Conservation (phyloP, 257 asterid genomes). For the Pogostemon cablin region DNA sequence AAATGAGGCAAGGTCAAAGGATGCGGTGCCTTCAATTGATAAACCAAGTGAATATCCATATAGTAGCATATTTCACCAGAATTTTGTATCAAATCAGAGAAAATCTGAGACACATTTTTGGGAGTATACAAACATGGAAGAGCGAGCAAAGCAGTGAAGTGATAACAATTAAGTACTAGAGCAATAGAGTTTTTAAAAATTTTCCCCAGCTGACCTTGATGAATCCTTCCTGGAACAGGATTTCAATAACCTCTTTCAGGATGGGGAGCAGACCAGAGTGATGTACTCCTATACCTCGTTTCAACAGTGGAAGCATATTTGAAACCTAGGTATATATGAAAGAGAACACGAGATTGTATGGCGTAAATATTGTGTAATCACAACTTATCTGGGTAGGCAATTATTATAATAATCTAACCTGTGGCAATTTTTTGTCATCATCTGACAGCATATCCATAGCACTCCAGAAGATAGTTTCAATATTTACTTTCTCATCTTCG, state of each 20-base stretch:
- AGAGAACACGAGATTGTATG: constrained; percentile 9
- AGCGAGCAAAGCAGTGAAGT: constrained; percentile 27
- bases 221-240: constrained; percentile 94
- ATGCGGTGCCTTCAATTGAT: constrained; percentile 16
- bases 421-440: constrained; percentile 95
- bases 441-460: constrained; percentile 99
- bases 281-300: constrained; percentile 98
- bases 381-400: constrained; percentile 19
- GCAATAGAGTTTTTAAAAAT: not conserved
- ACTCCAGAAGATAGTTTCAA: constrained; percentile 96
- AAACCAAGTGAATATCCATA: constrained; percentile 4
- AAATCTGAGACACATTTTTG: constrained; percentile 10
- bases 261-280: constrained; percentile 99
- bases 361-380: constrained; percentile 17
- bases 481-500: constrained; percentile 86
- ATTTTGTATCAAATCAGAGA: not conserved
- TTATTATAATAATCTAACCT: constrained; percentile 50
- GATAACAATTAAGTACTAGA: constrained; percentile 14
- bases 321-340: constrained; percentile 59
- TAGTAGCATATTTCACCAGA: not conserved
- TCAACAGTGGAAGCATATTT: constrained; percentile 88
- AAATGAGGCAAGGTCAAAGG: constrained; percentile 25
- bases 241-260: constrained; percentile 95
- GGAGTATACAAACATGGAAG: constrained; percentile 20
- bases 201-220: constrained; percentile 70